Base-by-base conservation (phyloP, 1,139 yeast genomes). In the Protomyces pachydermus region DNA sequence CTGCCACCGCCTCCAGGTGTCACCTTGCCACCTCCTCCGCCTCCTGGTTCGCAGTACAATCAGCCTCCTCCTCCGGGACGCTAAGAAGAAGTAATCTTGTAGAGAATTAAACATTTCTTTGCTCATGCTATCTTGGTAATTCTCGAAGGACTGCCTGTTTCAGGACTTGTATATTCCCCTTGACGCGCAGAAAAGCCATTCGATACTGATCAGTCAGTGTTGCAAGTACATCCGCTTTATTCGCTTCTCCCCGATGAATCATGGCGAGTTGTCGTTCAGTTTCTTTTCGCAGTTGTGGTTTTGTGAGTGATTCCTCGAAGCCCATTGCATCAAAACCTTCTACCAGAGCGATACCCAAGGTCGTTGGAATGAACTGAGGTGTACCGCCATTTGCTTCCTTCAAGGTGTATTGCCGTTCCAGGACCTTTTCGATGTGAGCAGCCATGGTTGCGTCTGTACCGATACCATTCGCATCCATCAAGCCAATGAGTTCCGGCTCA, bases 371-470 rank as follows among this genome's bases (percentile, higher is more conserved):
- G 25, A 93, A 74, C 32, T 71, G 70, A 50, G 68, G 66, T 35
- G 58, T 65, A 16, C 70, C 69, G 32, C 67, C 60, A 56, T 60
- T 55, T 60, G 67, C 23, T 46, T 67, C 68, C 69, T 86, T 85
- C 16, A 77, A 76, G 2, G 88, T 84, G 71, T 91, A 95, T 38
- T 84, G 83, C 64, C 98, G 76, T 10, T 74, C 74, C 32, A 82
- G 76, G 55, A 95, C 85, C 72, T 88, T 91, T 67, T 88, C 91
- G 46, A 95, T 93, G 74, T 95, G 99, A 54, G 93, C 98, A 0
- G 98, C 98, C 77, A 95, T 95, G 0, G 99, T 95, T 0, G 99
- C 98, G 77, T 95, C 99, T 0, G 99, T 95, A 0, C 99, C 99
- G 57, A 95, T 95, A 0, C 98, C 98, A 75, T 95, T 95, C 5